Percentiles rank a stretch among this genome's conserved stretches.
These are phyloP conservation scores for Dothistroma septosporum DNA, from an alignment of 2,329 filamentous ascomycete genomes.

Conservation along the genomic window DNA sequence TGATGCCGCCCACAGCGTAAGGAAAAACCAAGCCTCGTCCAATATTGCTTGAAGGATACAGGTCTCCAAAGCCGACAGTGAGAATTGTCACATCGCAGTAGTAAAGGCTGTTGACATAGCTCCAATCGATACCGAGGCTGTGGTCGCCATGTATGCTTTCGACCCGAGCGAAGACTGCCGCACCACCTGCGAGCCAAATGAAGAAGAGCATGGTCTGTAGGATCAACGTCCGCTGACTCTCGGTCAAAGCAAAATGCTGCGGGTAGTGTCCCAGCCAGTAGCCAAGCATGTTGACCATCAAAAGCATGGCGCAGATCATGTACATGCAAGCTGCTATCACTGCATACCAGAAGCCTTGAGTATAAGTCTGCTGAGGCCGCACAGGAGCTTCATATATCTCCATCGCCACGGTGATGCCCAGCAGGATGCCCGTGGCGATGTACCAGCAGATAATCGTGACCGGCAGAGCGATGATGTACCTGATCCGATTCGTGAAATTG, in stretches of 20 bases:
- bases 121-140: slow-evolving; percentile 47
- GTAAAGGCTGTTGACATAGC: slow-evolving; percentile 65
- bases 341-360: slow-evolving; percentile 83
- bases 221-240: slow-evolving; percentile 81
- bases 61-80: slow-evolving; percentile 60
- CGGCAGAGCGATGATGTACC: slow-evolving; percentile 78
- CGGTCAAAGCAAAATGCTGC: slow-evolving; percentile 72
- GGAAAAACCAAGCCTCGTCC: slow-evolving; percentile 73
- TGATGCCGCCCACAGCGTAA: slow-evolving; percentile 76
- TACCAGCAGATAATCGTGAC: slow-evolving; percentile 80
- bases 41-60: slow-evolving; percentile 53
- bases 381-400: slow-evolving; percentile 55
- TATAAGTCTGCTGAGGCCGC: slow-evolving; percentile 54
- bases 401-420: slow-evolving; percentile 63
- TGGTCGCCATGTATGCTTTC: slow-evolving; percentile 46
- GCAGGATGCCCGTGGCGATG: slow-evolving; percentile 57
- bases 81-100: slow-evolving; percentile 67
- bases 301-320: slow-evolving; percentile 69
- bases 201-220: slow-evolving; percentile 85
- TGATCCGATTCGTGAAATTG: slow-evolving; percentile 77
- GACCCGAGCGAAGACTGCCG: slow-evolving; percentile 66
- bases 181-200: slow-evolving; percentile 73
- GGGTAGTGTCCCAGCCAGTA: slow-evolving; percentile 71
- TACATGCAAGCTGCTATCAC: slow-evolving; percentile 77
- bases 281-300: slow-evolving; percentile 75